These are phyloP conservation scores for Saccharomycopsis fodiens DNA, from an alignment of 805 yeast species.

Conservation along the genomic window DNA sequence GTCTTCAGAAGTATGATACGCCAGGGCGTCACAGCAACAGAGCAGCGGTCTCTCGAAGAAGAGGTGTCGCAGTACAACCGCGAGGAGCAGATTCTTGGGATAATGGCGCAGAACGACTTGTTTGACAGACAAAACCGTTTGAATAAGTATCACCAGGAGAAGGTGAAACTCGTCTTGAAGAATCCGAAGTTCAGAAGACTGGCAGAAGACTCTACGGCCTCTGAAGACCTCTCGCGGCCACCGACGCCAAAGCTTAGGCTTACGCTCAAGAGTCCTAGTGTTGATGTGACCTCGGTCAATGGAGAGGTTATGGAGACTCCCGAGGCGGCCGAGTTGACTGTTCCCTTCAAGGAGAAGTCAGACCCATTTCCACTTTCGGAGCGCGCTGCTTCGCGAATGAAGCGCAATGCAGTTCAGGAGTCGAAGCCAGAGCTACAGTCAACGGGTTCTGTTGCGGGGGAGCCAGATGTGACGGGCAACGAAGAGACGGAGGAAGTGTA, in stretches of 20 bases:
- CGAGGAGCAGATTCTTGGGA: constrained; percentile 4
- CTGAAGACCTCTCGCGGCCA: constrained; percentile 4
- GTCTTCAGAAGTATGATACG: constrained; percentile 5
- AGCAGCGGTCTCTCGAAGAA: background rate
- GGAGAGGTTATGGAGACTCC: too few species aligned
- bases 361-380: too few species aligned
- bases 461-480: constrained; percentile 18
- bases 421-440: too few species aligned
- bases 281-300: background rate
- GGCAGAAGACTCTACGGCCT: background rate
- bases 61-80: background rate
- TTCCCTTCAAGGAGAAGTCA: too few species aligned
- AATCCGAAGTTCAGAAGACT: background rate
- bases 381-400: too few species aligned
- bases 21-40: background rate
- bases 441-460: too few species aligned
- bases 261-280: constrained; percentile 4
- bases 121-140: constrained; percentile 9
- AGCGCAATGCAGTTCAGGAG: too few species aligned
- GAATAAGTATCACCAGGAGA: constrained; percentile 5
- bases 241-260: constrained; percentile 14
- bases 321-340: too few species aligned
- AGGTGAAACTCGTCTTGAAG: constrained; percentile 5
- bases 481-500: constrained; percentile 27
- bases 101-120: constrained; percentile 11